These are phyloP conservation scores for Cercospora sp. DNA, from an alignment of 2,329 filamentous ascomycete species.

Conservation along the genomic window DNA sequence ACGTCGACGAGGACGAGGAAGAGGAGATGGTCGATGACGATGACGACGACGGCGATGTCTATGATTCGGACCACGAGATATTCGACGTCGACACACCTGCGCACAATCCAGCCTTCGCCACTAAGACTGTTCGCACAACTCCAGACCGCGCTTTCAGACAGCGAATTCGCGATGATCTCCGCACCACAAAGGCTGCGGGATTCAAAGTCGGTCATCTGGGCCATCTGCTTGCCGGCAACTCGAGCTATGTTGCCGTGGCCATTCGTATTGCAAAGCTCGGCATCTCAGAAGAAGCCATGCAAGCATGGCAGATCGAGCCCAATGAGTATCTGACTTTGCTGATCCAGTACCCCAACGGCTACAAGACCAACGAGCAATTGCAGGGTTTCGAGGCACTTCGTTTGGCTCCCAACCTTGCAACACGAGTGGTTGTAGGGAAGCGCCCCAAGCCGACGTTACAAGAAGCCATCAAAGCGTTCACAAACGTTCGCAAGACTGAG, in stretches of 20 bases:
- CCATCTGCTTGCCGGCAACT: conserved; percentile 50
- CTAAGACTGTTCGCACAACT: conserved; percentile 9
- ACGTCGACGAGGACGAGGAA: conserved; percentile 40
- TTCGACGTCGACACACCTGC: conserved; percentile 26
- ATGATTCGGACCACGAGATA: conserved; percentile 32
- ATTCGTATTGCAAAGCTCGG: conserved; percentile 68
- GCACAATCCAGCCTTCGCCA: conserved; percentile 17
- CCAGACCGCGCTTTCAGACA: conserved; percentile 22
- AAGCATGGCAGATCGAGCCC: conserved; percentile 71
- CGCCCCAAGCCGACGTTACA: conserved; percentile 67
- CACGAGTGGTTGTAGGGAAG: conserved; percentile 70
- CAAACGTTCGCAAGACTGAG: conserved; percentile 35
- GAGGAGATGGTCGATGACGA: conserved; percentile 33
- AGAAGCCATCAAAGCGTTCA: conserved; percentile 58
- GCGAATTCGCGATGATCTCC: conserved; percentile 56
- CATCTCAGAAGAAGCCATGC: conserved; percentile 70
- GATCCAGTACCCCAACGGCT: conserved; percentile 63
- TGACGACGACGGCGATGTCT: conserved; percentile 43
- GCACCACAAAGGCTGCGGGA: conserved; percentile 61
- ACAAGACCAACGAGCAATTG: conserved; percentile 60
- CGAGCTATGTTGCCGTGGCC: conserved; percentile 64
- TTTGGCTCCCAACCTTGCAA: conserved; percentile 49
- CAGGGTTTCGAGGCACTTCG: conserved; percentile 42
- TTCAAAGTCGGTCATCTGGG: conserved; percentile 68
- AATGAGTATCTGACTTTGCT: conserved; percentile 73